Percentiles rank a stretch among this genome's conserved stretches.
These are phyloP conservation scores for Botrytis byssoidea DNA, from an alignment of 2,329 filamentous ascomycete species.

Conservation along the genomic window DNA sequence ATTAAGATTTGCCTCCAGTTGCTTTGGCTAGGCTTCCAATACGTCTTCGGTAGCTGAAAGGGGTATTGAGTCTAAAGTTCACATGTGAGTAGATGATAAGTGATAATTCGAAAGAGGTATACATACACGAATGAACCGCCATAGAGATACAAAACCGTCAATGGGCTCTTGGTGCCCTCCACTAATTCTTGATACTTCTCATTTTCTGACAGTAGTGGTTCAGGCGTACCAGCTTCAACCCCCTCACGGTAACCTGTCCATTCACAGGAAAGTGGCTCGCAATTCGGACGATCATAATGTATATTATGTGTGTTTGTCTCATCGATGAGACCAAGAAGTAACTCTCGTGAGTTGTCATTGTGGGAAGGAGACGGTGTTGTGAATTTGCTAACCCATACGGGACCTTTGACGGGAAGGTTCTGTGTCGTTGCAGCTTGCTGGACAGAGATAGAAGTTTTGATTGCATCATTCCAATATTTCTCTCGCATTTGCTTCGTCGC, in stretches of 20 bases:
- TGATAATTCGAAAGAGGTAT: neutral
- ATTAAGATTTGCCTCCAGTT: neutral
- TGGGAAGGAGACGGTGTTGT: neutral
- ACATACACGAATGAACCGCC: neutral
- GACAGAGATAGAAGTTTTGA: neutral
- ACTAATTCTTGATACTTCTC: neutral
- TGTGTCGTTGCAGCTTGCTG: neutral
- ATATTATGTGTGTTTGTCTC: neutral
- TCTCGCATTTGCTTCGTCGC: neutral
- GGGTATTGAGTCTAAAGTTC: neutral
- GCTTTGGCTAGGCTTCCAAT: neutral
- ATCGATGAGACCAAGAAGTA: neutral
- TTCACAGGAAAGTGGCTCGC: neutral
- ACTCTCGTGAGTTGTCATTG: neutral
- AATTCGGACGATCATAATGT: neutral
- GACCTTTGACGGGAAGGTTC: neutral
- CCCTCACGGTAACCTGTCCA: neutral
- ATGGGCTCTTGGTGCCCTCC: neutral
- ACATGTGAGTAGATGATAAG: neutral
- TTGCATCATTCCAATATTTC: neutral
- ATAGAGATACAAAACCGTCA: neutral
- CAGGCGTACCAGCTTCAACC: neutral
- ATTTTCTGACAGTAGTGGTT: neutral
- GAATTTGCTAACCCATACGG: slow-evolving; percentile 4
- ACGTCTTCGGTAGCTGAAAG: neutral